Base-by-base conservation (phyloP, 768 basidiomycete species). In the Tricholoma flavovirens region DNA sequence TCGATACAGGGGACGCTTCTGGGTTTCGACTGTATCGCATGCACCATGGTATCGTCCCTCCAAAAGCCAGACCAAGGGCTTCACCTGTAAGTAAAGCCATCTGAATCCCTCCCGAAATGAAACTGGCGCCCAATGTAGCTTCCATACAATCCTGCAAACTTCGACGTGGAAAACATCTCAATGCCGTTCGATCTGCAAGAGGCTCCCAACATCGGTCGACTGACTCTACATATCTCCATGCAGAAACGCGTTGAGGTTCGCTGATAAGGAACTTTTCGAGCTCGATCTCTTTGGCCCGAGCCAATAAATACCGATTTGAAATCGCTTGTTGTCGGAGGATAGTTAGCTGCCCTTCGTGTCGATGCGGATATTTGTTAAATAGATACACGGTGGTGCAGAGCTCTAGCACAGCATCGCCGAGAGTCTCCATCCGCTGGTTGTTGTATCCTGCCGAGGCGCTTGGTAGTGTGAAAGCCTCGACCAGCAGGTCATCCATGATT, bases 91-190 rank as follows among this genome's bases (percentile, higher is more conserved):
- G 76, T 53, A 96, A 70, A 1, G 88, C 83, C 76, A 83, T 81
- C 9, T 77, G 68, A 35, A 93, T 82, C 0, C 91, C 89, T 4
- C 90, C 93, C 2, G 81, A 75, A 14, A 84, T 59, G 60, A 86
- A 93, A 24, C 83, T 81, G 2, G 89, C 92, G 10, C 91, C 93
- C 3, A 95, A 72, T 5, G 83, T 76, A 0, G 93, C 87, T 66
- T 95, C 93, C 84, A 93, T 89, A 64, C 88, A 92, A 64, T 95
- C 93, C 64, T 91, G 89, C 59, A 95, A 69, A 62, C 87, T 84
- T 55, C 90, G 72, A 24, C 89, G 77, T 3, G 86, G 82, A 55
- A 84, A 81, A 35, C 70, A 69, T 33, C 86, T 78, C 53, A 53
- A 60, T n/a, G 75, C 74, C 45, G 56, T 70, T 45, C 77, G 69